Base-by-base conservation (phyloP, 106 monocot genomes). In the Dactylorhiza incarnata region DNA sequence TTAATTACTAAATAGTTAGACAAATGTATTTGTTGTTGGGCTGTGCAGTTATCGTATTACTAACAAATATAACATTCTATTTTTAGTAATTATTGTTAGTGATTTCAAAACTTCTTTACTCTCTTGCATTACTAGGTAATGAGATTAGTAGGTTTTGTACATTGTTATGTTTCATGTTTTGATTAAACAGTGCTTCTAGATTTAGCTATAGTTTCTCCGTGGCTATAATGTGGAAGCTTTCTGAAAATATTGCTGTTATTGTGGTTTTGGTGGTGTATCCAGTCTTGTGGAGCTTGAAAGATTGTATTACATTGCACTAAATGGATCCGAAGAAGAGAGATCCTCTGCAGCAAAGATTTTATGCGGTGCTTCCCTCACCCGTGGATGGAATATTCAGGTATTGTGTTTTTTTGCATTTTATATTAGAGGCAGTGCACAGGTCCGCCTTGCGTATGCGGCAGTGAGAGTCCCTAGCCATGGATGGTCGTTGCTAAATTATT, bases 311-410 rank as follows among this genome's bases (percentile, higher is more conserved):
- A 79, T 91, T 74, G 89, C 86, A 48, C 26, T 87, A 73, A 93
- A 87, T 89, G 96, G 96, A 70, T 83, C 96, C 13, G 89, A 89
- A 37, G 91, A 96, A 77, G 96, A 93, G 80, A 88, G 78, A 73
- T 49, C 82, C 76, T 82, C 89, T 81, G 90, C 93, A 79, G 83
- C 93, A 71, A 91, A 84, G 76, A 96, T 96, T 72, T 78, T 93
- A 68, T 96, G 96, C 69, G 85, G 91, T 77, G 93, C 96, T 74
- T 87, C 96, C 72, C 84, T 96, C 14, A 75, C 53, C 77, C 79
- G 84, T 79, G 96, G 96, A 14, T 96, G 96, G 96, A 90, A 93
- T 85, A 90, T 95, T 79, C 95, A 95, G 90, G 95, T 95, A 69
- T 17, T 69, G 5, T 66, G 4, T 66, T 24, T 29, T 29, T 29